These are phyloP conservation scores for Cicer bijugum DNA, from an alignment of 306 rosid species.

Conservation along the genomic window DNA sequence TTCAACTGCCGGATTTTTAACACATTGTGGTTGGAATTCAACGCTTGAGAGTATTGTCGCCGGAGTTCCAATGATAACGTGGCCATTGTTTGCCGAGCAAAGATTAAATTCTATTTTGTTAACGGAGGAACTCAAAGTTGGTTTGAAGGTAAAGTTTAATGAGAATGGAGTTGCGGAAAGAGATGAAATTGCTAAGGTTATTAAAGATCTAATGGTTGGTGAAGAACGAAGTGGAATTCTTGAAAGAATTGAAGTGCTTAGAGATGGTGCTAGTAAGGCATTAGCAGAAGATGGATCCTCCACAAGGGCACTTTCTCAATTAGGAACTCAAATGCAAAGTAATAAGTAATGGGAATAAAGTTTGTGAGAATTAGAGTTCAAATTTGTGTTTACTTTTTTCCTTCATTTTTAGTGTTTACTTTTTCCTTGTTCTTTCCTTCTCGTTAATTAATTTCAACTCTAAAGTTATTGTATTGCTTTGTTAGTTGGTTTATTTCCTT, in stretches of 20 bases:
- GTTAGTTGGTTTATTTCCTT: too few species aligned
- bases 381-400: too few species aligned
- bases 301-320: conserved; percentile 5
- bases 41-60: conserved; percentile 34
- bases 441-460: too few species aligned
- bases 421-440: too few species aligned
- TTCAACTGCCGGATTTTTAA: conserved; percentile 44
- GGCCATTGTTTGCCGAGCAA: conserved; percentile 43
- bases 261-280: conserved; percentile 4
- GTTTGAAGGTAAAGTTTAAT: conserved; percentile 19
- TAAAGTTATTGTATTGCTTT: too few species aligned
- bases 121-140: conserved; percentile 28
- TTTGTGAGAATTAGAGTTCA: too few species aligned
- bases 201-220: not conserved
- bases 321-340: not conserved
- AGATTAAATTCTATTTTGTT: conserved; percentile 36
- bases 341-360: too few species aligned
- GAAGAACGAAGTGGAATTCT: conserved; percentile 29
- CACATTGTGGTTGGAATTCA: conserved; percentile 47
- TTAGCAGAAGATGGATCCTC: conserved; percentile 35
- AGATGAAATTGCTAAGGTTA: conserved; percentile 35
- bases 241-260: conserved; percentile 2
- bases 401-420: too few species aligned
- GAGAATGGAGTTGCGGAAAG: conserved; percentile 12
- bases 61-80: conserved; percentile 42